A percentile compares a stretch with the other conserved stretches of the same genome.
phyloP scores from a whole-genome alignment of 306 rosid genomes.

The Medicago arabica region DNA sequence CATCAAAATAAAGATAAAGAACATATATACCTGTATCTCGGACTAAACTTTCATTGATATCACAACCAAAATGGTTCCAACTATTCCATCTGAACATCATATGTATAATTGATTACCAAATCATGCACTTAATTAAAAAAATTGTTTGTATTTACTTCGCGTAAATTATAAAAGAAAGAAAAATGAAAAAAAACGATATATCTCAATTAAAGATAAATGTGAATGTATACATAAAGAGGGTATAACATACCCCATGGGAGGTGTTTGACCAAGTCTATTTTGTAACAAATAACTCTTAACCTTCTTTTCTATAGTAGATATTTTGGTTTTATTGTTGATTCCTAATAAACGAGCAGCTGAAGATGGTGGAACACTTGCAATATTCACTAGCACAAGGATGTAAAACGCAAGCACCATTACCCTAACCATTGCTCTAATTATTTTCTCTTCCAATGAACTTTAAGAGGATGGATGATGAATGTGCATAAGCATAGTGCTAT shows the following conservation, averaged over 20 bases:
- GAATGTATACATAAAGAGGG: too few species aligned
- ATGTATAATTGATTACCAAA: background rate
- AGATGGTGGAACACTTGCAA: background rate
- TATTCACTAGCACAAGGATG: slow-evolving; percentile 34
- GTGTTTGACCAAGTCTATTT: slow-evolving; percentile 58
- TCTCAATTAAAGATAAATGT: too few species aligned
- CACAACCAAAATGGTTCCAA: slow-evolving; percentile 69
- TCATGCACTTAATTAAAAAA: too few species aligned
- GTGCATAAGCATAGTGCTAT: background rate
- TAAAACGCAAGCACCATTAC: background rate
- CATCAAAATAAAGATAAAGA: background rate
- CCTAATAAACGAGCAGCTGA: slow-evolving; percentile 26
- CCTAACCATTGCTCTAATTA: slow-evolving; percentile 7
- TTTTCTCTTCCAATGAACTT: too few species aligned
- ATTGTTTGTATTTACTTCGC: background rate
- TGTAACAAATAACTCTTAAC: slow-evolving; percentile 37
- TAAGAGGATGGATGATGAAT: background rate
- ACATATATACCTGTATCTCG: slow-evolving; percentile 60
- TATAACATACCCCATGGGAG: slow-evolving; percentile 61
- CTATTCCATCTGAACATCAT: slow-evolving; percentile 58
- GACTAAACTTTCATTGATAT: slow-evolving; percentile 57
- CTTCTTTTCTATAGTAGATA: background rate
- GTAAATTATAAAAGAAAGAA: too few species aligned
- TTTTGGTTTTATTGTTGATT: background rate
- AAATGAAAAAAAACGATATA: too few species aligned